Evolutionary conservation across 2,329 filamentous ascomycete species (phyloP).

Genomic region (Stemphylium beticola): DNA sequence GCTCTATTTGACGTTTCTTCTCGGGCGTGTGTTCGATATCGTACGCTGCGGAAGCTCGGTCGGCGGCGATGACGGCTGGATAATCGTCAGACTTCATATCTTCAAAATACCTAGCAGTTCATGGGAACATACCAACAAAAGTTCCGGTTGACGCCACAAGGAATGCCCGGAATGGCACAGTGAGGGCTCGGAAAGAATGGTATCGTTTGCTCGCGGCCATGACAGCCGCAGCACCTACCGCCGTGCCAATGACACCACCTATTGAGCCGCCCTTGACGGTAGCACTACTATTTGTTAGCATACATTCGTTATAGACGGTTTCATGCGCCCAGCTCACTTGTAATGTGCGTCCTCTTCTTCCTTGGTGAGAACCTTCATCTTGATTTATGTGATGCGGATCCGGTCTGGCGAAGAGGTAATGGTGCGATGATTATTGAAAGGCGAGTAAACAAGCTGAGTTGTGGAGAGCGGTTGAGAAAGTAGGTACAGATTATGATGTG

Average conservation of each 20-base stretch:
- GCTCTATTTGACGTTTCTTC: slow-evolving; percentile 39
- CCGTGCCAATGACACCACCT: slow-evolving; percentile 73
- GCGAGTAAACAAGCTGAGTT: background rate
- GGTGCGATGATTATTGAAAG: background rate
- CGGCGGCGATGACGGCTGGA: slow-evolving; percentile 77
- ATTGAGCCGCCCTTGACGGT: slow-evolving; percentile 80
- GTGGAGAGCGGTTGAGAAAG: background rate
- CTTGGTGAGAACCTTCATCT: slow-evolving; percentile 94
- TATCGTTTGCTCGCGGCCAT: slow-evolving; percentile 73
- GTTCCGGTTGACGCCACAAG: slow-evolving; percentile 82
- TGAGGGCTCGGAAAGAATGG: slow-evolving; percentile 78
- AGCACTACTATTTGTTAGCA: slow-evolving; percentile 51
- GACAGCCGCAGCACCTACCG: slow-evolving; percentile 71
- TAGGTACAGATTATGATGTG: background rate
- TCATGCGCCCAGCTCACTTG: slow-evolving; percentile 54
- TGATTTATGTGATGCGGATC: slow-evolving; percentile 11
- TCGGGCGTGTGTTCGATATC: slow-evolving; percentile 71
- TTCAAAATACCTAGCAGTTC: background rate
- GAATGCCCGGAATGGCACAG: slow-evolving; percentile 89
- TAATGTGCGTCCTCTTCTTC: slow-evolving; percentile 92
- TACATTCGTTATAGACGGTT: background rate
- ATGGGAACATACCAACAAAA: slow-evolving; percentile 67
- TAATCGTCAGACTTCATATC: slow-evolving; percentile 18
- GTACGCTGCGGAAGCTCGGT: slow-evolving; percentile 73
- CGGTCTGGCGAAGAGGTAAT: background rate